A percentile compares a stretch with the other conserved stretches of the same genome.
Evolutionary conservation across 768 basidiomycete genomes (phyloP).

Genomic region (Mycena crocata): DNA sequence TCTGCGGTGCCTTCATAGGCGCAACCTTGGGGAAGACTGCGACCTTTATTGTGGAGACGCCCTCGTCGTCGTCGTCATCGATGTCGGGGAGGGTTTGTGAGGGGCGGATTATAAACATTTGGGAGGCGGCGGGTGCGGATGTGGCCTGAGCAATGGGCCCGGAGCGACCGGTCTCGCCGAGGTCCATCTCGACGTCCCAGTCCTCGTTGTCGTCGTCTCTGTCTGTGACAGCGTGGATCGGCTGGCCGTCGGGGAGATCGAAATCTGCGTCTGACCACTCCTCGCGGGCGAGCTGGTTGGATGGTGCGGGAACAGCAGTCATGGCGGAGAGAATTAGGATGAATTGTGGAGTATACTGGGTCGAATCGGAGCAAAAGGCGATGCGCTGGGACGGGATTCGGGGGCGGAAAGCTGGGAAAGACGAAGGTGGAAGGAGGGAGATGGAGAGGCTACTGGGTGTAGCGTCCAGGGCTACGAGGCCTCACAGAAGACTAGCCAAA

Average conservation of each 20-base stretch:
- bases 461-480: not conserved
- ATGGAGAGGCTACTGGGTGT: not conserved
- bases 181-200: slow-evolving; percentile 84
- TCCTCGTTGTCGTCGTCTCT: slow-evolving; percentile 76
- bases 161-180: slow-evolving; percentile 67
- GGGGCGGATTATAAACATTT: slow-evolving; percentile 74
- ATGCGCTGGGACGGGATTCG: slow-evolving; percentile 15
- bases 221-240: slow-evolving; percentile 73
- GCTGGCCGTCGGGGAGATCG: slow-evolving; percentile 81
- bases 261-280: slow-evolving; percentile 93
- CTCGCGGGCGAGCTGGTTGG: slow-evolving; percentile 66
- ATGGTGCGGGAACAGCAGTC: slow-evolving; percentile 70
- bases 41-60: slow-evolving; percentile 84
- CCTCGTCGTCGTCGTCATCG: slow-evolving; percentile 65
- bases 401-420: slow-evolving; percentile 33
- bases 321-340: slow-evolving; percentile 49
- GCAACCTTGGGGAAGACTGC: slow-evolving; percentile 58
- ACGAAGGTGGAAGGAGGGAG: slow-evolving; percentile 26
- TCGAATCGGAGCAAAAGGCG: slow-evolving; percentile 28
- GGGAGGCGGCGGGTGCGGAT: slow-evolving; percentile 46
- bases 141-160: slow-evolving; percentile 52
- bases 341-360: slow-evolving; percentile 27
- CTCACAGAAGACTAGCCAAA: not conserved
- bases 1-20: slow-evolving; percentile 46
- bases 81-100: slow-evolving; percentile 60